These are phyloP conservation scores for Daldinia eschscholtzii DNA, from an alignment of 2,329 filamentous ascomycete species.

Conservation along the genomic window DNA sequence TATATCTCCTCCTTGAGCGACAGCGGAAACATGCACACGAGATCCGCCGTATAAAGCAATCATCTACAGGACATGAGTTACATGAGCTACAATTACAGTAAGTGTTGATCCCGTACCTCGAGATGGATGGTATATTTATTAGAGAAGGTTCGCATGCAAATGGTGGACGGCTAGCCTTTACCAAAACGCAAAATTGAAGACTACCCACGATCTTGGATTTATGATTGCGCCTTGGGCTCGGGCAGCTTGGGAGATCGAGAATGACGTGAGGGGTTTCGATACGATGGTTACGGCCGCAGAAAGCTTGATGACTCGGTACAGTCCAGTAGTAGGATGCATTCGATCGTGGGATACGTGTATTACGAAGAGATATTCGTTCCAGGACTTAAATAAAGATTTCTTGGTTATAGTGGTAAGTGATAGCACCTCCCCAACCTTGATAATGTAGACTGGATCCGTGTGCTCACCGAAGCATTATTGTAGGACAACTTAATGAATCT, in stretches of 20 bases:
- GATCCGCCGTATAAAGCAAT: constrained; percentile 11
- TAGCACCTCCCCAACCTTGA: background rate
- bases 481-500: constrained; percentile 59
- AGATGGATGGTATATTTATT: background rate
- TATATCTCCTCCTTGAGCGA: constrained; percentile 58
- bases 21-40: constrained; percentile 46
- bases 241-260: constrained; percentile 56
- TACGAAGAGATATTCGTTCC: constrained; percentile 56
- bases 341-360: constrained; percentile 60
- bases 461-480: constrained; percentile 6
- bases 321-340: constrained; percentile 53
- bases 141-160: background rate
- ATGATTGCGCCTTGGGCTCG: constrained; percentile 58
- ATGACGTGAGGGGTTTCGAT: constrained; percentile 53
- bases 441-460: background rate
- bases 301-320: constrained; percentile 56
- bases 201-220: constrained; percentile 60
- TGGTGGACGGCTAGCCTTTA: background rate
- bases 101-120: background rate
- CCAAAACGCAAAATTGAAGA: constrained; percentile 38
- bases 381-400: constrained; percentile 54
- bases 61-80: background rate
- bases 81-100: background rate
- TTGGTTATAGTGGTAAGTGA: constrained; percentile 56
- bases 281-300: constrained; percentile 54